Evolutionary conservation across 495 filamentous ascomycete species (phyloP).

Genomic region (Neurospora terricola): DNA sequence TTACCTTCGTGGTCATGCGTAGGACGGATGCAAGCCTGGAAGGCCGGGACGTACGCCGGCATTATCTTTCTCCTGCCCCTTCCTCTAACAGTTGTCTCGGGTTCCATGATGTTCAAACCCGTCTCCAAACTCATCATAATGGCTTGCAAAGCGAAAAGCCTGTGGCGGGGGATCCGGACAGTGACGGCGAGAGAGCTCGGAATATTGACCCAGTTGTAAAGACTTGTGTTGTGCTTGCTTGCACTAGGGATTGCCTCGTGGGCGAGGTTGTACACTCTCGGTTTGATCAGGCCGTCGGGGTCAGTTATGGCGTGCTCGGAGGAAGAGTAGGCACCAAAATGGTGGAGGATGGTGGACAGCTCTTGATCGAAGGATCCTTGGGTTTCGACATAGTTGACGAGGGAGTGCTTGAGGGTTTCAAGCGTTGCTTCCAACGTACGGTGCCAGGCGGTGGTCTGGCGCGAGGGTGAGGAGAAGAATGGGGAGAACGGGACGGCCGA

Average conservation of each 20-base stretch:
- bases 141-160: neutral
- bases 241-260: neutral
- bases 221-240: neutral
- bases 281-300: neutral
- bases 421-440: neutral
- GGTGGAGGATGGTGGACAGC: neutral
- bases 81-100: neutral
- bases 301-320: neutral
- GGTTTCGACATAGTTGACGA: neutral
- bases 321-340: neutral
- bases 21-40: neutral
- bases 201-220: neutral
- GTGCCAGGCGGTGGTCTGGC: neutral
- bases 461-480: neutral
- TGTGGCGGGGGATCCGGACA: neutral
- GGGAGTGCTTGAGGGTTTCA: neutral
- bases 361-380: neutral
- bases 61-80: neutral
- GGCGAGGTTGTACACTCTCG: neutral
- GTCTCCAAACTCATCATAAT: neutral
- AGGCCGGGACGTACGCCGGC: neutral
- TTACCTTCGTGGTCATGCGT: neutral
- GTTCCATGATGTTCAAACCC: neutral
- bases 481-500: neutral
- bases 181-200: neutral